These are phyloP conservation scores for Hippophae gyantsensis DNA, from an alignment of 306 rosid species.

Conservation along the genomic window DNA sequence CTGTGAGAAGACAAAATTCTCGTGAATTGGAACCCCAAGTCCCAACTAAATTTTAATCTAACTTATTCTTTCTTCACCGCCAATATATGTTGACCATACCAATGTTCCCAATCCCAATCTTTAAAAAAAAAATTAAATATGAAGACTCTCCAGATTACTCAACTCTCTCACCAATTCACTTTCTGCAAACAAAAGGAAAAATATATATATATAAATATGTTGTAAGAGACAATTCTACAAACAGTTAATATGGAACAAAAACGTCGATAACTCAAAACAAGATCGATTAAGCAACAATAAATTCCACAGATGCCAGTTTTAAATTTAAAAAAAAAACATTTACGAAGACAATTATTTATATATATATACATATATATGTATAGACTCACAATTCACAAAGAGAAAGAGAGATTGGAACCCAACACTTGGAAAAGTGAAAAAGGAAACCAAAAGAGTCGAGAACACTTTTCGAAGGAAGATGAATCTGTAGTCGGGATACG, in stretches of 20 bases:
- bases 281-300: slow-evolving; percentile 6
- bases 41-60: slow-evolving; percentile 28
- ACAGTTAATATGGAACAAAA: slow-evolving; percentile 10
- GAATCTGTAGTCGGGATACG: slow-evolving; percentile 12
- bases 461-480: slow-evolving; percentile 14
- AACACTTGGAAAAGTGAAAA: neutral
- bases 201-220: neutral
- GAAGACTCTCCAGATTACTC: neutral
- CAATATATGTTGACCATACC: slow-evolving; percentile 7
- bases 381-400: slow-evolving; percentile 1
- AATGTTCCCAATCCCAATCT: slow-evolving; percentile 4
- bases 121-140: neutral
- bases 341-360: neutral
- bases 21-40: slow-evolving; percentile 38
- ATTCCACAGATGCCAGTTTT: slow-evolving; percentile 13
- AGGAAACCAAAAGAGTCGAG: slow-evolving; percentile 8
- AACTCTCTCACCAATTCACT: slow-evolving; percentile 10
- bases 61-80: slow-evolving; percentile 9
- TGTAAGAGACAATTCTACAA: neutral
- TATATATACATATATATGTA: too few species aligned
- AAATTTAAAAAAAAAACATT: slow-evolving; percentile 13
- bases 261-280: slow-evolving; percentile 2
- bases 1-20: slow-evolving; percentile 14
- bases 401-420: neutral
- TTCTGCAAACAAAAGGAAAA: neutral